Evolutionary conservation across 345 rosid species (phyloP), one percentile per base, ranked within the genome.

Genomic region (Arabidopsis suecica): DNA sequence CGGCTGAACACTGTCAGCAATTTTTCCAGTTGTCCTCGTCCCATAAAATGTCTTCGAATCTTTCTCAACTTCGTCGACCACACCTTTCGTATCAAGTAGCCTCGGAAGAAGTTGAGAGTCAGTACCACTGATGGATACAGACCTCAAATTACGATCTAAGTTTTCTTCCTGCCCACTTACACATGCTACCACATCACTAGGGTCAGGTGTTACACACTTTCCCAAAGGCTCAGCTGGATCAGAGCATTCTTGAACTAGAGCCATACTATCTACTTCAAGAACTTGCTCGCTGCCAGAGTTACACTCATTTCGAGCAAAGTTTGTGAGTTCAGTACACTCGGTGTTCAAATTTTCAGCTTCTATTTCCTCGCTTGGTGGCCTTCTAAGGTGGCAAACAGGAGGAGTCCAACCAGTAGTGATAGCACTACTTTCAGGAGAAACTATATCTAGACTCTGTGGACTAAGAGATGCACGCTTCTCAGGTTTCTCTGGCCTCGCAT

Each of bases 391-490:
- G 56, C 78, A 66, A 62, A 66, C 55, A 70, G 73, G 88, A 71
- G 86, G 72, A 61, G 79, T 56, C 64, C 81, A 81, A 63, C 82
- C 79, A 60, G 82, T 77, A 68, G 78, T 82, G 60, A 65, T 68
- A 38, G 72, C 74, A 74, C 45, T 37, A 75, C 18, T 80, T 56
- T 81, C 85, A 20, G 88, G 88, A 78, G 86, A 86, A 76, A 79
- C 81, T 61, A 81, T 65, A 38, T 61, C 73, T 51, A 68, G 69
- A 73, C 84, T 81, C 34, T 78, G 84, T 59, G 90, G 87, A 78
- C 88, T 82, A 50, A 73, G 51, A 38, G 81, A 85, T 25, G 85
- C 83, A 10, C 75, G 85, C 79, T 85, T 86, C 77, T 74, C 83
- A 25, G 84, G 76, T 80, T 85, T 81, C 49, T 76, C 81, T 61